These are phyloP conservation scores for Penstemon newberryi DNA, from an alignment of 257 asterid genomes.

Conservation along the genomic window DNA sequence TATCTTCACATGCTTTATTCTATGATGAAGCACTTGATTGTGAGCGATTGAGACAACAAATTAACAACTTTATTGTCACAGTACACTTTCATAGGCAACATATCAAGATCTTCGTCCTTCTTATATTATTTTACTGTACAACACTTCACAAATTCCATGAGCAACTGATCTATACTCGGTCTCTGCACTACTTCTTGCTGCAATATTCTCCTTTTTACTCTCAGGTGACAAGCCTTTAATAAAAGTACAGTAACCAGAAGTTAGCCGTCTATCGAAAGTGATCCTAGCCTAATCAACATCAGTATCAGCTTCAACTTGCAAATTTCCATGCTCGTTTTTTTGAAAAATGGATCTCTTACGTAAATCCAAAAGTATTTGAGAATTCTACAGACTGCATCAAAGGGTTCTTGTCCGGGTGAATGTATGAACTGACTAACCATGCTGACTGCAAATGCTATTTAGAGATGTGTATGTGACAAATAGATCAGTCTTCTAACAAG, in stretches of 20 bases:
- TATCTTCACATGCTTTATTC: not conserved
- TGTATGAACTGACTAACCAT: slow-evolving; percentile 10
- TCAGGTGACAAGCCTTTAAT: too few species aligned
- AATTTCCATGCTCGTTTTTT: not conserved
- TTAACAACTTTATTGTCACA: slow-evolving; percentile 2
- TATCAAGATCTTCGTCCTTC: not conserved
- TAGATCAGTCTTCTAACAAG: not conserved
- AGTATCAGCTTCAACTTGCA: not conserved
- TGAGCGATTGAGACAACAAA: not conserved
- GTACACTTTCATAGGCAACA: not conserved
- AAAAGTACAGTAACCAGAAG: too few species aligned
- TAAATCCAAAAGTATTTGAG: not conserved
- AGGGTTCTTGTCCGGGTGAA: not conserved
- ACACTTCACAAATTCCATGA: not conserved
- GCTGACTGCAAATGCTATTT: not conserved
- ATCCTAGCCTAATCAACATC: too few species aligned
- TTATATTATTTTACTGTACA: too few species aligned
- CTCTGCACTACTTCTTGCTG: not conserved
- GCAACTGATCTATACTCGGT: not conserved
- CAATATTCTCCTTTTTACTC: not conserved
- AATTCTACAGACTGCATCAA: too few species aligned
- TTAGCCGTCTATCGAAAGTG: too few species aligned
- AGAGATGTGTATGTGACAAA: not conserved
- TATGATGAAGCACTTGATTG: not conserved
- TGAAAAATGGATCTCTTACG: not conserved